Evolutionary conservation across 192 early-diverging fungal species (phyloP).

Genomic region (Glomus cerebriforme): DNA sequence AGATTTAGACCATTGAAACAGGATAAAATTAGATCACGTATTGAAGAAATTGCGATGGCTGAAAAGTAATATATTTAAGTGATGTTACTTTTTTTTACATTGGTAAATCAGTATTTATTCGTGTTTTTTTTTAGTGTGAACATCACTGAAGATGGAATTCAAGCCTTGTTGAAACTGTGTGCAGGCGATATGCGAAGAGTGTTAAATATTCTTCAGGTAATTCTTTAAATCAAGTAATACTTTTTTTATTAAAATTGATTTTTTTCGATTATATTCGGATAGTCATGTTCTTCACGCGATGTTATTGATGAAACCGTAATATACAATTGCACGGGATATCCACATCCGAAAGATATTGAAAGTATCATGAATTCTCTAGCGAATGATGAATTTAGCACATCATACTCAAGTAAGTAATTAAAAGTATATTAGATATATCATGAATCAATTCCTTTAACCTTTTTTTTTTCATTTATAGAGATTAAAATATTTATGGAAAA

Average conservation of each 20-base stretch:
- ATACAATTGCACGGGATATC: constrained; percentile 92
- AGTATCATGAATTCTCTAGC: constrained; percentile 78
- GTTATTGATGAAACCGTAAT: constrained; percentile 74
- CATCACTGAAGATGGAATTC: constrained; percentile 75
- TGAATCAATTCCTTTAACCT: background rate
- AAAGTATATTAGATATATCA: background rate
- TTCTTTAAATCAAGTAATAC: background rate
- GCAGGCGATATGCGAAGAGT: constrained; percentile 97
- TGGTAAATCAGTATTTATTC: constrained; percentile 29
- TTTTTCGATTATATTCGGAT: background rate
- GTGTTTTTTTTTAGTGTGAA: constrained; percentile 55
- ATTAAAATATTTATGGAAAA: constrained; percentile 76
- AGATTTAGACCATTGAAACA: constrained; percentile 86
- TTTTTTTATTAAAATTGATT: background rate
- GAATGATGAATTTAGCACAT: constrained; percentile 81
- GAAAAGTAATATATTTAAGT: constrained; percentile 54
- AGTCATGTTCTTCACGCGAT: constrained; percentile 82
- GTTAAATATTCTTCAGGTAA: constrained; percentile 90
- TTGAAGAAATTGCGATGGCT: constrained; percentile 68
- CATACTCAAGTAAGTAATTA: constrained; percentile 57
- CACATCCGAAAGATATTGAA: constrained; percentile 84
- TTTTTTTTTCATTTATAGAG: constrained; percentile 44
- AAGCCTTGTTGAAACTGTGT: constrained; percentile 81
- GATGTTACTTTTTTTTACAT: constrained; percentile 17
- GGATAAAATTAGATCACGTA: constrained; percentile 75